These are phyloP conservation scores for Oryza officinalis DNA, from an alignment of 176 grass and related monocot species.

Conservation along the genomic window DNA sequence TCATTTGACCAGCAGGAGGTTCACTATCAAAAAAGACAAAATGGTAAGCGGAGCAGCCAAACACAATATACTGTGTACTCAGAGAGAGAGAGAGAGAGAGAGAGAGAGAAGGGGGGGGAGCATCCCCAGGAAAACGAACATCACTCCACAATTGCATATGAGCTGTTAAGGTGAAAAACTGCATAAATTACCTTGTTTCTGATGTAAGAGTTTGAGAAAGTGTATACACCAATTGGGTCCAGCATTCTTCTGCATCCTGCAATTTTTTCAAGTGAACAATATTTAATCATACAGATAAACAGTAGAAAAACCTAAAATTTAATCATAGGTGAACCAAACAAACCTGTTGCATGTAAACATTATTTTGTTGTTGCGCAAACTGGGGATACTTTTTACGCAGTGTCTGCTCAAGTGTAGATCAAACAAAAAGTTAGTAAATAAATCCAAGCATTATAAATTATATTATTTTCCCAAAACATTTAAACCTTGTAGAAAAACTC, in stretches of 20 bases:
- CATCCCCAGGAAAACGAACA: neutral
- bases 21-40: conserved; percentile 55
- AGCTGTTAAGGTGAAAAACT: conserved; percentile 19
- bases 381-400: conserved; percentile 97
- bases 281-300: conserved; percentile 34
- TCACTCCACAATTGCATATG: neutral
- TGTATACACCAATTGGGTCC: conserved; percentile 93
- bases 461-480: neutral
- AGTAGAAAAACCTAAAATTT: conserved; percentile 24
- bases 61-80: neutral
- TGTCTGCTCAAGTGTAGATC: conserved; percentile 49
- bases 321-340: conserved; percentile 23
- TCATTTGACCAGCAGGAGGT: conserved; percentile 57
- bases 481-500: neutral
- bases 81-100: neutral
- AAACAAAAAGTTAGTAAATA: conserved; percentile 25
- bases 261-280: conserved; percentile 24
- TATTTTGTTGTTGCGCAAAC: conserved; percentile 98
- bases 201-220: conserved; percentile 95
- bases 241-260: conserved; percentile 99
- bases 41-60: neutral
- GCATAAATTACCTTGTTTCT: conserved; percentile 66
- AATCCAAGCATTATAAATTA: neutral
- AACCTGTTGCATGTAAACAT: conserved; percentile 99
- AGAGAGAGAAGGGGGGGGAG: too few relatives aligned